Conservation (phyloP, 805 yeast species). For the Maudiozyma turicensis region DNA sequence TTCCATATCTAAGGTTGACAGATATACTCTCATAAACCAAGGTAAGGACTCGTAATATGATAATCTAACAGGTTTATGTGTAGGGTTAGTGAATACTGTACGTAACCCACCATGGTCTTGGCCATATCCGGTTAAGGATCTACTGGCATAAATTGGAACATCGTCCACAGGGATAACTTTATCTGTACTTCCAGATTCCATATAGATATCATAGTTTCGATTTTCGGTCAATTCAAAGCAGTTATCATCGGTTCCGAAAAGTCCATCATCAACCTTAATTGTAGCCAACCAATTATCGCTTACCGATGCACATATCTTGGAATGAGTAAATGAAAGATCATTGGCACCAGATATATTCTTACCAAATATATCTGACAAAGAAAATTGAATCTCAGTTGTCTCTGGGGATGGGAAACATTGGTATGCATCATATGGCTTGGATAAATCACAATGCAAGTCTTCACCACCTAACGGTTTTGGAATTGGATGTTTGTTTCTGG, state of each 20-base stretch:
- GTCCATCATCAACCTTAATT: constrained; percentile 22
- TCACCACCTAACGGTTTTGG: constrained; percentile 72
- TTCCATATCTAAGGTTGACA: constrained; percentile 52
- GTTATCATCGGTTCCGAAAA: constrained; percentile 28
- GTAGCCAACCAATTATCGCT: constrained; percentile 39
- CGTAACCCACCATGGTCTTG: constrained; percentile 88
- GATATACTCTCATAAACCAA: constrained; percentile 81
- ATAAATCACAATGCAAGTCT: constrained; percentile 61
- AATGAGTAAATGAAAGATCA: constrained; percentile 37
- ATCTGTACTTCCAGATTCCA: constrained; percentile 37
- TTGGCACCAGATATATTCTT: constrained; percentile 54
- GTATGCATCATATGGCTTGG: constrained; percentile 49
- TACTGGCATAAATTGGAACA: constrained; percentile 65
- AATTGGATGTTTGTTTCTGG: constrained; percentile 54
- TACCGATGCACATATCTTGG: constrained; percentile 34
- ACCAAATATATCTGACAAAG: constrained; percentile 62
- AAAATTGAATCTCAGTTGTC: constrained; percentile 37
- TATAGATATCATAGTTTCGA: constrained; percentile 22
- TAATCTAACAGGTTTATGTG: constrained; percentile 38
- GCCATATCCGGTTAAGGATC: constrained; percentile 86
- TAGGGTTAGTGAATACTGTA: constrained; percentile 64
- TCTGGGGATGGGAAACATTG: constrained; percentile 74
- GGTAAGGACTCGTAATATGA: constrained; percentile 77
- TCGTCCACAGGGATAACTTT: constrained; percentile 30
- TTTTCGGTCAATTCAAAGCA: constrained; percentile 29